These are phyloP conservation scores for Papiliotrema fonsecae DNA, from an alignment of 1,284 basidiomycete species.

Conservation along the genomic window DNA sequence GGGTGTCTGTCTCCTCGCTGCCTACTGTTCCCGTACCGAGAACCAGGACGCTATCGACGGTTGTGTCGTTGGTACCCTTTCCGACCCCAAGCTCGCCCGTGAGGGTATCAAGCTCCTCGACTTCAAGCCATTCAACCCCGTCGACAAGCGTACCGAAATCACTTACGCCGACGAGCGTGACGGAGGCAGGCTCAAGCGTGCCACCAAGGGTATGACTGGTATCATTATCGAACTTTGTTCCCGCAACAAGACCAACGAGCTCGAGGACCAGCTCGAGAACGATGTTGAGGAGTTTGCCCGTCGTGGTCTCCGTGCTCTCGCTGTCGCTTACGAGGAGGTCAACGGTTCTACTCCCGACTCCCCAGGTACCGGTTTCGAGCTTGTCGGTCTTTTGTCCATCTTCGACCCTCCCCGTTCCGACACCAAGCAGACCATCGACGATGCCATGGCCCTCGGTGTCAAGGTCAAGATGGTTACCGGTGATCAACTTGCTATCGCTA, in stretches of 20 bases:
- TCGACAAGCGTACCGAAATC: constrained; percentile 98
- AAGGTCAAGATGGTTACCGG: constrained; percentile 99
- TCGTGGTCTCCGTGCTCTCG: constrained; percentile 96
- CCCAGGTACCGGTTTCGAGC: constrained; percentile 87
- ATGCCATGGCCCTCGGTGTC: constrained; percentile 91
- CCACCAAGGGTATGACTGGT: constrained; percentile 99
- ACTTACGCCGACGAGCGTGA: constrained; percentile 86
- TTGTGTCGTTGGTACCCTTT: constrained; percentile 76
- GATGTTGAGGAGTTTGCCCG: constrained; percentile 93
- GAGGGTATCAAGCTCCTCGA: constrained; percentile 91
- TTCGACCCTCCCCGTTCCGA: constrained; percentile 97
- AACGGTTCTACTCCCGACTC: constrained; percentile 58
- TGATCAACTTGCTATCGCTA: constrained; percentile 98
- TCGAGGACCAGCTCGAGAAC: constrained; percentile 85
- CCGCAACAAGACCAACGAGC: constrained; percentile 88
- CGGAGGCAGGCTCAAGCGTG: constrained; percentile 90
- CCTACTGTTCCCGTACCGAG: constrained; percentile 95
- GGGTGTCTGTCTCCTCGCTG: constrained; percentile 86
- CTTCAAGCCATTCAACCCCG: constrained; percentile 99
- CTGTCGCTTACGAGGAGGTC: constrained; percentile 91
- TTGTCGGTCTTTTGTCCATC: constrained; percentile 94
- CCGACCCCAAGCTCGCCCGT: constrained; percentile 69
- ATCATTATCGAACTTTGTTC: constrained; percentile 93
- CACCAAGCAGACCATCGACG: constrained; percentile 98
- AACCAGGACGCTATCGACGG: constrained; percentile 97